Base-by-base conservation (phyloP, 2,329 filamentous ascomycete genomes). In the Aspergillus udagawae region DNA sequence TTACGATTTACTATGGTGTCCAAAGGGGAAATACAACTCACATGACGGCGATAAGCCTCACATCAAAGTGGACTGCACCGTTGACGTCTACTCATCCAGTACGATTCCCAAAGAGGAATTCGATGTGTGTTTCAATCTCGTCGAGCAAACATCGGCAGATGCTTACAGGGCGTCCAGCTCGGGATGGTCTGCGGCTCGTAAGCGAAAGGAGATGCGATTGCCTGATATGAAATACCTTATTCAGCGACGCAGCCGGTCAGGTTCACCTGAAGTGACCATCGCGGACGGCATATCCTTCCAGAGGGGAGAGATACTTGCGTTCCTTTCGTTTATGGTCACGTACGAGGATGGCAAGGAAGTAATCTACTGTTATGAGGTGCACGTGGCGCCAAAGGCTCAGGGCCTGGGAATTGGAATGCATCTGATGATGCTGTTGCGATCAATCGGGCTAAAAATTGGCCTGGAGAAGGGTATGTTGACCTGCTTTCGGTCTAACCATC, bases 281-380 rank as follows among this genome's bases (percentile, higher is more conserved):
- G 49, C 9, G 28, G 27, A 6, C 25, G 47, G 54, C 27, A 12
- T 8, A 20, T 47, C 14, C 56, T 20, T 32, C 48, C 27, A 27
- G 21, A 45, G 45, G 47, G 44, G 20, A 2, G 20, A 57, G 8
- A 59, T 77, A 5, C 54, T 70, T 2, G 79, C 75, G 1, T 81
- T 84, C 63, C 64, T 81, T 17, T 83, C 80, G 4, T 83, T 83
- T 67, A 82, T 83, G 80, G 70, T 83, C 58, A 82, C 80, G n/a
- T 77, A 82, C 54, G 82, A 84, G 61, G 81, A 83, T 54, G 74
- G 74, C 4, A 69, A 78, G 21, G 77, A 83, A 12, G 84, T 87
- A 5, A 59, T 85, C n/a, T 87, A 87, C 67, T 80, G 85, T 63
- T 87, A 87, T 70, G 85, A 87, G 68, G 77, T 87, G 12, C 85